These are phyloP conservation scores for Encephalitozoon romaleae DNA, from an alignment of 371 early-diverging fungal species.

Conservation along the genomic window DNA sequence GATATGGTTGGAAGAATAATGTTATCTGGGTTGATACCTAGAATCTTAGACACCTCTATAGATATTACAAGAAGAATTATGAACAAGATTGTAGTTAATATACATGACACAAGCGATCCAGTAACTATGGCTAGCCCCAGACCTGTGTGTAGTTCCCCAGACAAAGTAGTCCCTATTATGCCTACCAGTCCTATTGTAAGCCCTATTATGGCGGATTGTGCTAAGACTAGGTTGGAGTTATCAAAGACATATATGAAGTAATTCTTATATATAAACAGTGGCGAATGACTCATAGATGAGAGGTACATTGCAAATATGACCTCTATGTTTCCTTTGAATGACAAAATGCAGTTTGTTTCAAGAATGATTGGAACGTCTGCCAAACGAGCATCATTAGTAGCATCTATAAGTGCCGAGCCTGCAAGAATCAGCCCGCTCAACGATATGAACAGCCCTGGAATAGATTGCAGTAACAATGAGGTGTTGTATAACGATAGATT, in stretches of 20 bases:
- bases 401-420: conserved; percentile 34
- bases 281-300: conserved; percentile 24
- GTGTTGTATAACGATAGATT: background rate
- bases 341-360: conserved; percentile 58
- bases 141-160: background rate
- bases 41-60: conserved; percentile 24
- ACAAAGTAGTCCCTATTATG: conserved; percentile 21
- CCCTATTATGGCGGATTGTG: conserved; percentile 51
- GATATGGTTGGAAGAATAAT: conserved; percentile 56
- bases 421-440: conserved; percentile 53
- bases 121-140: conserved; percentile 9
- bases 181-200: conserved; percentile 52
- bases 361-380: conserved; percentile 53
- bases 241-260: conserved; percentile 54
- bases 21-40: conserved; percentile 56
- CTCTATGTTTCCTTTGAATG: conserved; percentile 61
- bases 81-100: conserved; percentile 48
- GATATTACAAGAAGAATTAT: conserved; percentile 45
- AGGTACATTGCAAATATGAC: conserved; percentile 56
- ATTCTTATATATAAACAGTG: background rate
- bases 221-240: conserved; percentile 49
- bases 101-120: conserved; percentile 45
- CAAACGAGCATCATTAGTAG: background rate
- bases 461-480: conserved; percentile 36
- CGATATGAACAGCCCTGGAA: conserved; percentile 53